A percentile compares a stretch with the other conserved stretches of the same genome.
Evolutionary conservation across 2,329 filamentous ascomycete species (phyloP).

Genomic region (Proliferodiscus dingleyae): DNA sequence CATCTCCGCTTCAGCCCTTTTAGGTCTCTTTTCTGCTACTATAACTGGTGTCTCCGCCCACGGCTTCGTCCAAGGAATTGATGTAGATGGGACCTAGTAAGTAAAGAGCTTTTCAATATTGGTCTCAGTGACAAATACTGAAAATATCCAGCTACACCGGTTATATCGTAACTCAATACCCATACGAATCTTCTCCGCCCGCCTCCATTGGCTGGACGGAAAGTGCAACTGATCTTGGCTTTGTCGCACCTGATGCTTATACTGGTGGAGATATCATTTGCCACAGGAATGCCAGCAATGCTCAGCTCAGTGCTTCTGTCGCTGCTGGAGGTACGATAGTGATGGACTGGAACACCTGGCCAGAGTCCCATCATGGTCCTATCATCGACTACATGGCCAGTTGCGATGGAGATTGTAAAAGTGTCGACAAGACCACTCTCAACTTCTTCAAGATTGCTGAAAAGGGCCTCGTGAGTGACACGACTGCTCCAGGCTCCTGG

Average conservation of each 20-base stretch:
- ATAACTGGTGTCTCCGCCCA: conserved; percentile 39
- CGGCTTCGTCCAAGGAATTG: conserved; percentile 40
- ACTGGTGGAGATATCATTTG: conserved; percentile 43
- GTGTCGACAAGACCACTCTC: conserved; percentile 36
- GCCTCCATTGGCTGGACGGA: conserved; percentile 37
- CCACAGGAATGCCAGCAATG: conserved; percentile 40
- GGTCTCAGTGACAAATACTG: neutral
- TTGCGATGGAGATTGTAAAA: conserved; percentile 36
- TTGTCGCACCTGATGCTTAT: conserved; percentile 43
- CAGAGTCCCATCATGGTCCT: conserved; percentile 40
- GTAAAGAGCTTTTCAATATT: neutral
- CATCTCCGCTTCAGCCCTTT: conserved; percentile 12
- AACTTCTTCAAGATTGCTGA: conserved; percentile 42
- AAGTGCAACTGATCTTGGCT: conserved; percentile 41
- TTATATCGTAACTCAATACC: conserved; percentile 15
- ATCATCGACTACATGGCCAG: conserved; percentile 30
- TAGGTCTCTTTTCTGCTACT: conserved; percentile 30
- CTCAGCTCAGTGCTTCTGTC: conserved; percentile 36
- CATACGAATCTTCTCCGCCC: conserved; percentile 22
- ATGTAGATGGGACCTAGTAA: conserved; percentile 36
- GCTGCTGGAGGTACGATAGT: conserved; percentile 42
- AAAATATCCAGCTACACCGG: conserved; percentile 29
- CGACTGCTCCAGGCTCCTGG: conserved; percentile 35
- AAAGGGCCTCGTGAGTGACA: conserved; percentile 30
- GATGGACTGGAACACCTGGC: conserved; percentile 47